Base-by-base conservation (phyloP, 2,329 filamentous ascomycete genomes). In the Lasiodiplodia theobromae region DNA sequence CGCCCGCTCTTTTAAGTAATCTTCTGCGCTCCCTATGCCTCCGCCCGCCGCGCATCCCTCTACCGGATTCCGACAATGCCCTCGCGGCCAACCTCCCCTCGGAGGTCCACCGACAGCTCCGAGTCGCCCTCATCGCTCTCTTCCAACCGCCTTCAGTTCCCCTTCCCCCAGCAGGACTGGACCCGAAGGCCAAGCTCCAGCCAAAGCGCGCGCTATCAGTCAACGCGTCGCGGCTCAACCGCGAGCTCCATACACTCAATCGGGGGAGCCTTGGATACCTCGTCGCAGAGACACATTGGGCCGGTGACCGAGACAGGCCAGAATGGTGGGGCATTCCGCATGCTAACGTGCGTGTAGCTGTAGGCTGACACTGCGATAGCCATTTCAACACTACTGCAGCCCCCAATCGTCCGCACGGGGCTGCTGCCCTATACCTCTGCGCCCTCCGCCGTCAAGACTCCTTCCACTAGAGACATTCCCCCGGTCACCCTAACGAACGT, bases 401-500 rank as follows among this genome's bases (percentile, higher is more conserved):
- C 93, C 34, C 93, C 95, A 3, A 97, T 97, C 72, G 89, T 96
- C 68, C 89, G 95, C 71, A 97, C 94, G 2, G 94, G 95, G 68
- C 86, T 97, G 62, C 85, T 94, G 67, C 92, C 94, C 25, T 91
- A 96, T 78, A 91, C 91, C 0, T 85, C 90, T 2, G 89, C 91
- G 2, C 88, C 92, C 1, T 91, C 88, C 74, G 85, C 90, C 16
- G 92, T 96, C 75, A 95, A 91, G 73, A 90, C 92, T 16, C 95
- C 95, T 0, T 96, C 93, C 0, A 86, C 92, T 21, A 89, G 89
- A 78, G 95, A 99, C 77, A 99, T 99, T 47, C 95, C 95, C 1
- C 95, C 95, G 0, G 96, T 99, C 0, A 90, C 93, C 0, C 84
- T 99, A 69, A 94, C 94, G 8, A 97, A 97, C 74, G 92, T 98